Base-by-base conservation (phyloP, 2,329 filamentous ascomycete genomes). In the Epichloe scottii region DNA sequence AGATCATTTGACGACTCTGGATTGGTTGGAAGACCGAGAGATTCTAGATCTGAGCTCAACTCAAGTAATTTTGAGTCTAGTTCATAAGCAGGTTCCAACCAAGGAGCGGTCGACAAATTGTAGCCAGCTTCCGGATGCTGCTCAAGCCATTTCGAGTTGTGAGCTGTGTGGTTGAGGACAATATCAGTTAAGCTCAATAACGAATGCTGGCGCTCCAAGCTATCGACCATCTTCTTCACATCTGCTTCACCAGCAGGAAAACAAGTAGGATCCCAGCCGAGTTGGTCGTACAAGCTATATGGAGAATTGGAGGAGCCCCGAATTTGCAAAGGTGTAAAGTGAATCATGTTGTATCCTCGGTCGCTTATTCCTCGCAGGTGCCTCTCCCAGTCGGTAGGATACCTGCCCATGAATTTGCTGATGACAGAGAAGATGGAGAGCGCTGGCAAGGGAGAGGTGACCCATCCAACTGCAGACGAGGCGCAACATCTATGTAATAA, bases 311-410 rank as follows among this genome's bases (percentile, higher is more conserved):
- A 98, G 43, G 75, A 77, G 52, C 93, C 93, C 53, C 93, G 83
- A 53, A 85, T 77, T 75, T 95, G 93, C 57, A 98, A 74, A 10
- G 93, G 93, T 2, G 93, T 96, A 67, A 98, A 98, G 68, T 98
- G 93, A 54, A 98, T 82, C 89, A 97, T 96, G 71, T 98, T 98
- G 76, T 98, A 98, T 44, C 90, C 90, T 54, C 93, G 79, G 61
- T 87, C 81, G 64, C 87, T 87, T 65, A 98, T 95, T 30, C 93
- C 90, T 51, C 79, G 77, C 52, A 98, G 72, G 65, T 97, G 91
- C 48, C 81, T 85, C 64, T 96, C 82, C 90, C 91, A 98, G 61
- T 95, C 87, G 15, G 75, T 75, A 0, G 91, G 89, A 63, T 93
- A 95, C 62, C 84, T 83, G 55, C 93, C 93, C 88, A 98, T 94